Evolutionary conservation across 805 yeast genomes (phyloP).

Genomic region (Candida parachauliodes): DNA sequence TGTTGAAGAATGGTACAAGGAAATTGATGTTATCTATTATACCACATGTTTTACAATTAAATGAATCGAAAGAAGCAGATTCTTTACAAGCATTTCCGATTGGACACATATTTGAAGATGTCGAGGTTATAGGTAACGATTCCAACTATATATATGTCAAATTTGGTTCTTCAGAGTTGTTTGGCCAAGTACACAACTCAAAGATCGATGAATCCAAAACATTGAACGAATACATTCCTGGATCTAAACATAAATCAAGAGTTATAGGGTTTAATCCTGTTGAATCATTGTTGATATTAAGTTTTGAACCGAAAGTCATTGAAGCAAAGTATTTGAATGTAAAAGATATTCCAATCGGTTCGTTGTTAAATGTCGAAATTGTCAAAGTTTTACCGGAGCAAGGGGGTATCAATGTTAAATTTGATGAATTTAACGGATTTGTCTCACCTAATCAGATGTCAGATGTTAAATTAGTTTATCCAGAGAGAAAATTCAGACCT

Average conservation of each 20-base stretch:
- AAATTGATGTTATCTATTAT: slow-evolving; percentile 62
- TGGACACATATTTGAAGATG: slow-evolving; percentile 66
- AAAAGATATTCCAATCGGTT: slow-evolving; percentile 77
- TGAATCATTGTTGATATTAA: slow-evolving; percentile 65
- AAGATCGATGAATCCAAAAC: slow-evolving; percentile 51
- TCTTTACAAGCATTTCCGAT: slow-evolving; percentile 65
- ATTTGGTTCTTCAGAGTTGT: slow-evolving; percentile 47
- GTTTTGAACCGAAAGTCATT: slow-evolving; percentile 64
- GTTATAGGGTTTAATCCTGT: slow-evolving; percentile 64
- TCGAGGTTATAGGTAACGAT: slow-evolving; percentile 59
- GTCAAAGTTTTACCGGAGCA: slow-evolving; percentile 51
- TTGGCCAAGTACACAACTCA: slow-evolving; percentile 79
- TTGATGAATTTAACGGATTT: slow-evolving; percentile 66
- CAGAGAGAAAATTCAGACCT: slow-evolving; percentile 86
- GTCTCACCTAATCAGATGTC: slow-evolving; percentile 77
- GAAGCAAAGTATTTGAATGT: slow-evolving; percentile 62
- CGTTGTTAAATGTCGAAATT: slow-evolving; percentile 52
- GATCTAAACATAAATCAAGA: slow-evolving; percentile 72
- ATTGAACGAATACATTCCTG: slow-evolving; percentile 50
- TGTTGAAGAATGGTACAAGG: slow-evolving; percentile 47
- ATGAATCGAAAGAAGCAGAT: slow-evolving; percentile 14
- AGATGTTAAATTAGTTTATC: slow-evolving; percentile 79
- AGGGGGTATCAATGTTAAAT: slow-evolving; percentile 63
- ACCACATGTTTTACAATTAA: slow-evolving; percentile 48
- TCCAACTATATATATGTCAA: slow-evolving; percentile 53